phyloP scores from a whole-genome alignment of 2,329 filamentous ascomycete species.

The Penicillium frequentans region DNA sequence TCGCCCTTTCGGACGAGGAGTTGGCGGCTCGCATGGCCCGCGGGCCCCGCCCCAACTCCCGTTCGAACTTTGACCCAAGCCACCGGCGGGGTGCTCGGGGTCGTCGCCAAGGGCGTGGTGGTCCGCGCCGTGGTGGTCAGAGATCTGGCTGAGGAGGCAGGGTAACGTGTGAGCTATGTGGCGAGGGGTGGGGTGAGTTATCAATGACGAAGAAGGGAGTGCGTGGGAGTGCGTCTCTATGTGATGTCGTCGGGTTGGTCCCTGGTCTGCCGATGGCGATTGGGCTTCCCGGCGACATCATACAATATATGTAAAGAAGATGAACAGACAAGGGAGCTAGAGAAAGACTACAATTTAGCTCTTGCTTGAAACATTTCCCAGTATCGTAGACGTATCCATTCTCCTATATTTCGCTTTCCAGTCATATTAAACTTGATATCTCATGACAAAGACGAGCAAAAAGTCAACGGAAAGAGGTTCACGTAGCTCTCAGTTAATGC shows the following conservation, averaged over 20 bases:
- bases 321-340: too few relatives aligned
- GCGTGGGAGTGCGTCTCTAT: neutral
- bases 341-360: too few relatives aligned
- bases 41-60: constrained; percentile 52
- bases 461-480: neutral
- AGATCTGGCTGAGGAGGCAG: neutral
- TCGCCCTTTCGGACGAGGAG: constrained; percentile 71
- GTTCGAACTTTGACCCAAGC: neutral
- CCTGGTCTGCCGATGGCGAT: neutral
- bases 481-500: neutral
- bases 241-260: neutral
- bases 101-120: constrained; percentile 14
- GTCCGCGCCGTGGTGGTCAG: constrained; percentile 18
- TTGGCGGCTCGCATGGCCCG: constrained; percentile 57
- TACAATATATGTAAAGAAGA: neutral
- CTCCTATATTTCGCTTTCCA: neutral
- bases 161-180: neutral
- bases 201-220: neutral
- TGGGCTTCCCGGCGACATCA: neutral
- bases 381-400: neutral
- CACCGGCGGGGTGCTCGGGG: constrained; percentile 6
- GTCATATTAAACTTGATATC: neutral
- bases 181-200: neutral
- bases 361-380: neutral
- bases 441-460: neutral